Evolutionary conservation across 2,329 filamentous ascomycete species (phyloP).

Genomic region (Epichloe amarillans): DNA sequence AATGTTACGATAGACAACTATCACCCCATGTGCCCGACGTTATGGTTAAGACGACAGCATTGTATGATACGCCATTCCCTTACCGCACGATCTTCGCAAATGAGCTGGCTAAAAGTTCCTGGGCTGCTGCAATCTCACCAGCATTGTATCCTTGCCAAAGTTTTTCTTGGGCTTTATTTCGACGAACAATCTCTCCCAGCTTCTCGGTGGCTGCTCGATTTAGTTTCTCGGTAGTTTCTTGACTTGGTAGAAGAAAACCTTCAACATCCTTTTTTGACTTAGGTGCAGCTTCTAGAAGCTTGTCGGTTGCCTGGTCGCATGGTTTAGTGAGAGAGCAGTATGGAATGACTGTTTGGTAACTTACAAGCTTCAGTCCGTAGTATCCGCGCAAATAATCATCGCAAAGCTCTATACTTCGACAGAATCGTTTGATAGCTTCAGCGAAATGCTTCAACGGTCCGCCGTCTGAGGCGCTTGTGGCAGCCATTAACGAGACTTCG

Average conservation of each 20-base stretch:
- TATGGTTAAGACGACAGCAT: neutral
- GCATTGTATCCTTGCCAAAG: slow-evolving; percentile 62
- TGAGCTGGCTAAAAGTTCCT: slow-evolving; percentile 49
- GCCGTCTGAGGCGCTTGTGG: slow-evolving; percentile 28
- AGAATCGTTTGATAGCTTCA: slow-evolving; percentile 73
- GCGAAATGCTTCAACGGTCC: slow-evolving; percentile 41
- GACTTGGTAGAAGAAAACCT: slow-evolving; percentile 39
- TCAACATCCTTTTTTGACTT: slow-evolving; percentile 37
- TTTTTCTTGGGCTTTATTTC: slow-evolving; percentile 43
- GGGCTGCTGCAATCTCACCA: slow-evolving; percentile 58
- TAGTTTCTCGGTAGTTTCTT: slow-evolving; percentile 49
- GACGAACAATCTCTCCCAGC: slow-evolving; percentile 62
- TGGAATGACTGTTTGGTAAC: slow-evolving; percentile 11
- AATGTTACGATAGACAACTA: neutral
- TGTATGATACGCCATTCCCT: slow-evolving; percentile 1
- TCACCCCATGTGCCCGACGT: neutral
- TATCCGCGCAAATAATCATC: slow-evolving; percentile 85
- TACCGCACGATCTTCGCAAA: slow-evolving; percentile 30
- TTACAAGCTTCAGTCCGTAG: slow-evolving; percentile 75
- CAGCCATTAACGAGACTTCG: slow-evolving; percentile 66
- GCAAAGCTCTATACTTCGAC: slow-evolving; percentile 83
- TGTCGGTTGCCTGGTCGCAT: slow-evolving; percentile 32
- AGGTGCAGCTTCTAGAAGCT: slow-evolving; percentile 30
- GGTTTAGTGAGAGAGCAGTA: slow-evolving; percentile 1
- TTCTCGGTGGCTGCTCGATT: slow-evolving; percentile 62